These are phyloP conservation scores for Tetracladium marchalianum DNA, from an alignment of 495 filamentous ascomycete species.

Conservation along the genomic window DNA sequence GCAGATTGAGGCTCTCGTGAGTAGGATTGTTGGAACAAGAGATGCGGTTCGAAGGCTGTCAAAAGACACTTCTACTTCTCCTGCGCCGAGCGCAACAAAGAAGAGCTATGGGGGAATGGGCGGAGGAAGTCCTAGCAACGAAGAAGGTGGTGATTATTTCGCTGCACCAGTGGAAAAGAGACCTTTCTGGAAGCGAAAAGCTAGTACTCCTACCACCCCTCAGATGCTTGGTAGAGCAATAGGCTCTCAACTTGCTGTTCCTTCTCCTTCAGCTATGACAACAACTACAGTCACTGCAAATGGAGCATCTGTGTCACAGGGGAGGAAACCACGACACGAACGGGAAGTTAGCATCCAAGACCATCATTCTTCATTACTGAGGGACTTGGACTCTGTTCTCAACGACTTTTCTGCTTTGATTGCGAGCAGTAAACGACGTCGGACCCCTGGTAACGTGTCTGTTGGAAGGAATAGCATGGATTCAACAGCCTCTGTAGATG, in stretches of 20 bases:
- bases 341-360: constrained; percentile 58
- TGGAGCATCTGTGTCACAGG: constrained; percentile 18
- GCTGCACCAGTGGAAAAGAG: constrained; percentile 33
- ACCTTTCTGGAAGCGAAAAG: constrained; percentile 88
- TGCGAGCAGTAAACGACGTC: constrained; percentile 66
- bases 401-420: constrained; percentile 71
- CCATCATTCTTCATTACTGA: constrained; percentile 67
- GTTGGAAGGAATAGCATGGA: constrained; percentile 69
- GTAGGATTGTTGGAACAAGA: constrained; percentile 72
- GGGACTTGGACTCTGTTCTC: constrained; percentile 74
- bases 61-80: constrained; percentile 50
- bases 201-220: constrained; percentile 35
- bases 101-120: constrained; percentile 9
- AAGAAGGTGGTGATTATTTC: constrained; percentile 37
- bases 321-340: constrained; percentile 3
- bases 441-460: constrained; percentile 41
- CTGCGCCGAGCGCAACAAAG: constrained; percentile 32
- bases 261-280: constrained; percentile 32
- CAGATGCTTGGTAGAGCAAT: constrained; percentile 35
- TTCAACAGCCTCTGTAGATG: constrained; percentile 60
- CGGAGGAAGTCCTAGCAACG: constrained; percentile 9
- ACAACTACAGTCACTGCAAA: constrained; percentile 24
- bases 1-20: constrained; percentile 71
- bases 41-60: constrained; percentile 81
- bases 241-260: constrained; percentile 50